These are phyloP conservation scores for Candida ponderosae DNA, from an alignment of 805 yeast genomes.

Conservation along the genomic window DNA sequence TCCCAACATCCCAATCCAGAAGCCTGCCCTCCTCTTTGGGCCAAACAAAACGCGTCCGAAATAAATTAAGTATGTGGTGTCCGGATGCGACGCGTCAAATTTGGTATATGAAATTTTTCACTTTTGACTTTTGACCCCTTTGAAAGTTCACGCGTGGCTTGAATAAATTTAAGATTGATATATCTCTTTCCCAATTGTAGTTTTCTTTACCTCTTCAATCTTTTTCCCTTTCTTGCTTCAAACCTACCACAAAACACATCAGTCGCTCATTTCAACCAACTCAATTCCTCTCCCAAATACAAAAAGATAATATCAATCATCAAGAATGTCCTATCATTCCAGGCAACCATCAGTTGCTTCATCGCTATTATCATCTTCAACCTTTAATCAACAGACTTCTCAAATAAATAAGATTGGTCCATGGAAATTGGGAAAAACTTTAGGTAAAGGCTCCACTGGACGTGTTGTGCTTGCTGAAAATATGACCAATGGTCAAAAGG, in stretches of 20 bases:
- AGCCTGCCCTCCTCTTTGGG: no score
- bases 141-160: no score
- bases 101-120: no score
- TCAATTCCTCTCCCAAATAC: no score
- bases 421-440: conserved; percentile 71
- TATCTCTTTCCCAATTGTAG: no score
- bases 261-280: neutral
- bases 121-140: no score
- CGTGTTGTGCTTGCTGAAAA: conserved; percentile 72
- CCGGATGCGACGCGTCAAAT: neutral
- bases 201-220: no score
- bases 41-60: no score
- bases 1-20: no score
- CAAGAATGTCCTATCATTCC: conserved; percentile 28
- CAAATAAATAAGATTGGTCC: conserved; percentile 54
- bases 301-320: conserved; percentile 25
- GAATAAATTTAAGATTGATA: no score
- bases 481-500: conserved; percentile 59
- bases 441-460: conserved; percentile 81
- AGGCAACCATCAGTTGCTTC: conserved; percentile 58
- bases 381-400: conserved; percentile 34
- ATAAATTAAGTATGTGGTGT: neutral
- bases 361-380: conserved; percentile 38
- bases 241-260: no score
- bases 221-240: no score